Evolutionary conservation across 2,329 filamentous ascomycete genomes (phyloP).

Genomic region (Paramyrothecium roridum): DNA sequence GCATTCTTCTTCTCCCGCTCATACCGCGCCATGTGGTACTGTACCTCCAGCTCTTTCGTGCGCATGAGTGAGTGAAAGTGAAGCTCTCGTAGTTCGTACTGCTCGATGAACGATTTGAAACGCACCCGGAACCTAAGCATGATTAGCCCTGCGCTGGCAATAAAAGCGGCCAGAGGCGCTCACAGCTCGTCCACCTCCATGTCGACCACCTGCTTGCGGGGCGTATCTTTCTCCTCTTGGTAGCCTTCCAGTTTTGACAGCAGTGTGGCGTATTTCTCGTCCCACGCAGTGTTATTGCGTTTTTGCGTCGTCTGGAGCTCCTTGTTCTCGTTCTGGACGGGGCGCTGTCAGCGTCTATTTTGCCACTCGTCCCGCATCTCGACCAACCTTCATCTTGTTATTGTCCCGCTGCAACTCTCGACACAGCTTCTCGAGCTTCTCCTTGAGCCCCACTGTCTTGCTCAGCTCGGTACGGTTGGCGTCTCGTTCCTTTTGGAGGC

Average conservation of each 20-base stretch:
- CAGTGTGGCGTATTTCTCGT: slow-evolving; percentile 78
- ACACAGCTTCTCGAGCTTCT: slow-evolving; percentile 95
- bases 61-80: slow-evolving; percentile 91
- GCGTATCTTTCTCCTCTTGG: slow-evolving; percentile 81
- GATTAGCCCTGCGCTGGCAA: slow-evolving; percentile 4
- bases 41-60: slow-evolving; percentile 93
- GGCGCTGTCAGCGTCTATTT: slow-evolving; percentile 16
- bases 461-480: slow-evolving; percentile 81
- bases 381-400: slow-evolving; percentile 87
- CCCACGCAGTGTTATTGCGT: slow-evolving; percentile 76
- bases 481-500: slow-evolving; percentile 95
- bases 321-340: slow-evolving; percentile 84
- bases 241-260: slow-evolving; percentile 84
- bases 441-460: slow-evolving; percentile 87
- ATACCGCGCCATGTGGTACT: slow-evolving; percentile 82
- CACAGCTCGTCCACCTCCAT: slow-evolving; percentile 89
- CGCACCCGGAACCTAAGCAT: slow-evolving; percentile 67
- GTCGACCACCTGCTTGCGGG: slow-evolving; percentile 76
- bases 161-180: slow-evolving; percentile 25
- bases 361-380: not conserved
- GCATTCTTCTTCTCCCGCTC: slow-evolving; percentile 88
- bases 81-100: slow-evolving; percentile 92
- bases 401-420: slow-evolving; percentile 94
- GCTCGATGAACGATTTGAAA: slow-evolving; percentile 95
- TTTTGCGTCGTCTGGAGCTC: slow-evolving; percentile 84